Evolutionary conservation across 805 yeast species (phyloP).

Genomic region (Kregervanrija fluxuum): DNA sequence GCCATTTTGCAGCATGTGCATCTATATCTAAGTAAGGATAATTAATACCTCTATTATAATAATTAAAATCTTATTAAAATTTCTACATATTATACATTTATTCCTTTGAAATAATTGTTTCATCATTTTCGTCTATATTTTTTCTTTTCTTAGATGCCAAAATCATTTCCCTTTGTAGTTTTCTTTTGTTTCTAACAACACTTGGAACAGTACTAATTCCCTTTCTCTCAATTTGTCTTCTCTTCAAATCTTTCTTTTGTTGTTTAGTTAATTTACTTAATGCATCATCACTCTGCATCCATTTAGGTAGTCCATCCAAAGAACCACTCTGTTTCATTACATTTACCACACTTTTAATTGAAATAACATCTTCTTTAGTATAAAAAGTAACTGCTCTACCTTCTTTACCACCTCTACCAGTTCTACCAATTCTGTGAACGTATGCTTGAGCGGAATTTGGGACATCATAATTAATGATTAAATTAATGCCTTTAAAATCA

Average conservation of each 20-base stretch:
- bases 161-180: slow-evolving; percentile 62
- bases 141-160: slow-evolving; percentile 65
- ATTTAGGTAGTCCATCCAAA: slow-evolving; percentile 51
- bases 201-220: slow-evolving; percentile 82
- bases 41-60: too few species aligned
- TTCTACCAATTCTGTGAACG: slow-evolving; percentile 97
- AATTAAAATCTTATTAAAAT: too few species aligned
- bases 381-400: slow-evolving; percentile 90
- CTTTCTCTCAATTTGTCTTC: slow-evolving; percentile 53
- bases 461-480: slow-evolving; percentile 94
- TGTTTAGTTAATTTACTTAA: slow-evolving; percentile 56
- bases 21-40: too few species aligned
- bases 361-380: slow-evolving; percentile 78
- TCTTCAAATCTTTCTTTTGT: slow-evolving; percentile 55
- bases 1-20: too few species aligned
- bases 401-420: slow-evolving; percentile 87
- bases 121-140: too few species aligned
- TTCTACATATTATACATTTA: too few species aligned
- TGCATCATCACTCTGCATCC: slow-evolving; percentile 61
- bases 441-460: slow-evolving; percentile 92
- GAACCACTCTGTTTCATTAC: slow-evolving; percentile 94
- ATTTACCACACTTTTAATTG: slow-evolving; percentile 77
- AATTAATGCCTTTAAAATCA: slow-evolving; percentile 90
- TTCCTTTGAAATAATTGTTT: too few species aligned
- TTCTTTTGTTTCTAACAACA: slow-evolving; percentile 55